phyloP scores from a whole-genome alignment of 495 filamentous ascomycete genomes.

The Tirmania nivea region DNA sequence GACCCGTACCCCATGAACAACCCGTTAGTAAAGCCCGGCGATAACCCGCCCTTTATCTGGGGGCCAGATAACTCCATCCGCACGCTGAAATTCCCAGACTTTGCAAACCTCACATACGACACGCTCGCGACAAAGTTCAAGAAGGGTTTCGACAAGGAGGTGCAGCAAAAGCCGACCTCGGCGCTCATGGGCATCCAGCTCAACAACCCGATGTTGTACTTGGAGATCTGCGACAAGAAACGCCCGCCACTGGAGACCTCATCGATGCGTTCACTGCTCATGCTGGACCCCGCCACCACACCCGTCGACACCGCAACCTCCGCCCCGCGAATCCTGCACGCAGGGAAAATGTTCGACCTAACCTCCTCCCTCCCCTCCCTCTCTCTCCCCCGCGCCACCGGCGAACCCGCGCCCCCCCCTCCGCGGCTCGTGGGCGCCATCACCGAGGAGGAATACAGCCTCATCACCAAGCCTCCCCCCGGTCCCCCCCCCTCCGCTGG shows the following conservation, averaged over 20 bases:
- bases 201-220: slow-evolving; percentile 8
- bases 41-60: slow-evolving; percentile 4
- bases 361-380: background rate
- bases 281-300: background rate
- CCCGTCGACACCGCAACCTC: background rate
- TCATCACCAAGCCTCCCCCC: too few relatives aligned
- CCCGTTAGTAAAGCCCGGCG: too few relatives aligned
- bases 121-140: background rate
- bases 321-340: background rate
- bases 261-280: background rate
- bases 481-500: background rate
- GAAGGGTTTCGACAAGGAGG: background rate
- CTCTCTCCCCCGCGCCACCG: background rate
- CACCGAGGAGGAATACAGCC: background rate
- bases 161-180: slow-evolving; percentile 1
- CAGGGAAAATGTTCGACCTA: background rate
- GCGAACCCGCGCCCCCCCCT: background rate
- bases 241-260: slow-evolving; percentile 1
- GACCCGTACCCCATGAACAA: background rate
- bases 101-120: background rate
- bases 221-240: slow-evolving; percentile 5
- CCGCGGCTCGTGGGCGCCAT: background rate
- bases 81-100: slow-evolving; percentile 1
- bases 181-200: slow-evolving; percentile 12
- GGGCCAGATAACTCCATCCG: background rate